Percentiles rank a stretch among this genome's conserved stretches.
Evolutionary conservation across 2,329 filamentous ascomycete species (phyloP).

Genomic region (Fusarium floridanum): DNA sequence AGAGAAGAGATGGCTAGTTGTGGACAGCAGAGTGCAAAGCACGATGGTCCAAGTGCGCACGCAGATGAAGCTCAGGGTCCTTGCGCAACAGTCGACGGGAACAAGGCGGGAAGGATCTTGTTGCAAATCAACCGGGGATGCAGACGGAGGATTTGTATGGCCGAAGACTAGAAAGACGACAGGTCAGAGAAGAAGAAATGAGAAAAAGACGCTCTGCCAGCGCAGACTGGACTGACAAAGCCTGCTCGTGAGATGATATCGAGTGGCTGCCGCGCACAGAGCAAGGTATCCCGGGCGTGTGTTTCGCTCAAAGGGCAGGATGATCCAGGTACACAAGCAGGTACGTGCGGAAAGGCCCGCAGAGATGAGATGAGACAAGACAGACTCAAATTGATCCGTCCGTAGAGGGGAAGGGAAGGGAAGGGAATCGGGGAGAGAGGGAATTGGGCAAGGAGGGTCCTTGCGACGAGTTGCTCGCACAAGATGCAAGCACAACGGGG

Average conservation of each 20-base stretch:
- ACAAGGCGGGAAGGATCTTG: constrained; percentile 36
- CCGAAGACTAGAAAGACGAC: constrained; percentile 11
- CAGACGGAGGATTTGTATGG: constrained; percentile 18
- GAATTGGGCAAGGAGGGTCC: constrained; percentile 6
- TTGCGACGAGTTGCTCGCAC: neutral
- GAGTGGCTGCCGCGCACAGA: constrained; percentile 33
- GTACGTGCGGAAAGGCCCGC: constrained; percentile 36
- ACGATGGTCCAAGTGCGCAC: constrained; percentile 26
- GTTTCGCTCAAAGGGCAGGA: constrained; percentile 44
- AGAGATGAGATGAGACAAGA: constrained; percentile 14
- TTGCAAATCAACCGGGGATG: constrained; percentile 19
- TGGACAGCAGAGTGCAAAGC: constrained; percentile 1
- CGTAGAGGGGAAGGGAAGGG: neutral
- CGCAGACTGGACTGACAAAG: constrained; percentile 42
- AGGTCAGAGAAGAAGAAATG: constrained; percentile 11
- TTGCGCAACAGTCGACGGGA: constrained; percentile 30
- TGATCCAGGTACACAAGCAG: constrained; percentile 42
- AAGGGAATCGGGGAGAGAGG: neutral
- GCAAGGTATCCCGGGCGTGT: constrained; percentile 41
- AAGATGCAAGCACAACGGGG: constrained; percentile 10
- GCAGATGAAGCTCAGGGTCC: constrained; percentile 26
- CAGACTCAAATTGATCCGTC: neutral
- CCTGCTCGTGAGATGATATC: constrained; percentile 25
- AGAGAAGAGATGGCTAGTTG: constrained; percentile 26
- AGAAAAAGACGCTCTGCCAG: constrained; percentile 23